Base-by-base conservation (phyloP, 192 early-diverging fungal species). In the Entomortierella lignicola region DNA sequence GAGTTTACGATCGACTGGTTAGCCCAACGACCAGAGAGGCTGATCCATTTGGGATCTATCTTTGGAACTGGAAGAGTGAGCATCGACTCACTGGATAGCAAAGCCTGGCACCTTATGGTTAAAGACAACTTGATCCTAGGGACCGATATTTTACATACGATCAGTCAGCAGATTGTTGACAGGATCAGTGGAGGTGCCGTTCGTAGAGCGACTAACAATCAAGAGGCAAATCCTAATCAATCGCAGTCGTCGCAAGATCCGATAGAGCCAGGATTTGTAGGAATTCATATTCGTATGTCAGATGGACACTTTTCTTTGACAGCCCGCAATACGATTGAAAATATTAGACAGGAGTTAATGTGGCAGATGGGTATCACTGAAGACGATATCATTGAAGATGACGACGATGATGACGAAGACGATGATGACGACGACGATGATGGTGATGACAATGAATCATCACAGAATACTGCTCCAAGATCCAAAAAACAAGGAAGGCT, bases 11-110 rank as follows among this genome's bases (percentile, higher is more conserved):
- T 88, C 31, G 75, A 83, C 2, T 81, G 83, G 43, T 32, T 88
- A 8, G 42, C 64, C 5, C 30, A 59, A 2, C 43, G 83, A 10
- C 75, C 81, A 2, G 85, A 88, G 30, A 54, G 63, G 21, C n/a
- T 88, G 44, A 72, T 86, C 5, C 64, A 81, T 25, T 80, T 88
- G 50, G 85, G 84, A 2, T 86, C 87, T 1, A 65, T 86, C 15
- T 86, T 85, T 63, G 81, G 82, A 17, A 71, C 83, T 8, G 71
- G 65, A 4, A 64, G 87, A 2, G 54, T 88, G 15, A 72, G 72
- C n/a, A 66, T 84, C 18, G 69, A 83, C n/a, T 53, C 72, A 8
- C 44, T 77, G 17, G 57, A 66, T 12, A 77, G 66, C 18, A 70
- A 73, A 41, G 52, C 60, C 0, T 63, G 72, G 61, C 39, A 62